Conservation (phyloP, 2,329 filamentous ascomycete species). For the Pestalotiopsis sp. region DNA sequence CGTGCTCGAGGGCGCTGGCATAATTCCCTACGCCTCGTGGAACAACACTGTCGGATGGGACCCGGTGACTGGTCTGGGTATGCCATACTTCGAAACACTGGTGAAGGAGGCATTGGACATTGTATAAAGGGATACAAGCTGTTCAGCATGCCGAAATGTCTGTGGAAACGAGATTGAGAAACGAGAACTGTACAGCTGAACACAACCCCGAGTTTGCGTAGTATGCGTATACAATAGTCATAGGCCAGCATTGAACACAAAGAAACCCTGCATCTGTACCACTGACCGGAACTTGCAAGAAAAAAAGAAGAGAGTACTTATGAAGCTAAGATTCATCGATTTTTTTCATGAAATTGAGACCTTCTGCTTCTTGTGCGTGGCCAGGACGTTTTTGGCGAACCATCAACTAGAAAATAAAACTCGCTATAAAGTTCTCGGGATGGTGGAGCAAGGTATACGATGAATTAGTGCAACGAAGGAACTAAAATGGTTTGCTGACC, state of each 20-base stretch:
- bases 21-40: conserved; percentile 28
- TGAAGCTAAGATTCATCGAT: too few relatives aligned
- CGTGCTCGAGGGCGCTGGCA: conserved; percentile 23
- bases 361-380: too few relatives aligned
- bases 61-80: conserved; percentile 51
- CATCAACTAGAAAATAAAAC: too few relatives aligned
- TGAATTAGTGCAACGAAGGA: too few relatives aligned
- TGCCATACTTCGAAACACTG: conserved; percentile 9
- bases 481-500: too few relatives aligned
- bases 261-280: too few relatives aligned
- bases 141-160: neutral
- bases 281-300: too few relatives aligned
- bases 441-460: too few relatives aligned
- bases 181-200: neutral
- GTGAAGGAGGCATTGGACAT: conserved; percentile 5
- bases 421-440: too few relatives aligned
- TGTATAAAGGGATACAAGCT: neutral
- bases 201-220: neutral
- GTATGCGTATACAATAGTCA: neutral
- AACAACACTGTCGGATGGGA: conserved; percentile 47
- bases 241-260: neutral
- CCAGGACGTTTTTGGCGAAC: too few relatives aligned
- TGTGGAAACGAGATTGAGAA: neutral
- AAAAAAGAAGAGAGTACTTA: too few relatives aligned
- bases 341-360: too few relatives aligned